A percentile compares a stretch with the other conserved stretches of the same genome.
Evolutionary conservation across 140 eudicot species (phyloP).

Genomic region (Cichorium intybus): DNA sequence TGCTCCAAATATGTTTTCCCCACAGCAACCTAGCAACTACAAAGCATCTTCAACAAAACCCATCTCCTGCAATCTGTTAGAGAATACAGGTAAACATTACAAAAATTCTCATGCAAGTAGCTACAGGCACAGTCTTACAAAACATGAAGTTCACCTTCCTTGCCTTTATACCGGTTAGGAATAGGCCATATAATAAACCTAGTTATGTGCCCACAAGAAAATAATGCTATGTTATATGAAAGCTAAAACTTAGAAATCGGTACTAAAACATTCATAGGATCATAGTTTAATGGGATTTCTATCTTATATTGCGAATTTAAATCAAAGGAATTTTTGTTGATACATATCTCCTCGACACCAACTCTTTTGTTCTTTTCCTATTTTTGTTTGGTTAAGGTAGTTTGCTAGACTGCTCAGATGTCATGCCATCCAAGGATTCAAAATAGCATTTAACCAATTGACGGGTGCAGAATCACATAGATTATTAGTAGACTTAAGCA

Average conservation of each 20-base stretch:
- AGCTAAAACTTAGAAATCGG: neutral
- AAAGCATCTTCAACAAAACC: constrained; percentile 8
- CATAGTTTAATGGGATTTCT: neutral
- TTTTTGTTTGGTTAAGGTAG: neutral
- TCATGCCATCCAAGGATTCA: constrained; percentile 3
- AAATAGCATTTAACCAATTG: constrained; percentile 6
- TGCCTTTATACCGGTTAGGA: neutral
- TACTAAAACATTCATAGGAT: neutral
- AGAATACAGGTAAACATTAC: neutral
- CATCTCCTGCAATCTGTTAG: constrained; percentile 21
- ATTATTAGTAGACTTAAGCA: neutral
- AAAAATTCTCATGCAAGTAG: neutral
- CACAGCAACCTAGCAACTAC: constrained; percentile 21
- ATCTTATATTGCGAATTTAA: neutral
- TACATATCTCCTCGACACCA: constrained; percentile 1
- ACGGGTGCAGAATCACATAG: neutral
- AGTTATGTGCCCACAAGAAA: constrained; percentile 1
- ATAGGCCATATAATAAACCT: neutral
- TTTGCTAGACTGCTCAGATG: neutral
- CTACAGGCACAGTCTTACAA: neutral
- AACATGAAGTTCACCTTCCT: neutral
- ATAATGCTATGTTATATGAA: constrained; percentile 1
- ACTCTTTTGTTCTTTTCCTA: neutral
- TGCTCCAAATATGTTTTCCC: constrained; percentile 30
- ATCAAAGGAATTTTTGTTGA: constrained; percentile 2